Conservation (phyloP, 2,329 filamentous ascomycete species). For the Thielaviopsis populi region DNA sequence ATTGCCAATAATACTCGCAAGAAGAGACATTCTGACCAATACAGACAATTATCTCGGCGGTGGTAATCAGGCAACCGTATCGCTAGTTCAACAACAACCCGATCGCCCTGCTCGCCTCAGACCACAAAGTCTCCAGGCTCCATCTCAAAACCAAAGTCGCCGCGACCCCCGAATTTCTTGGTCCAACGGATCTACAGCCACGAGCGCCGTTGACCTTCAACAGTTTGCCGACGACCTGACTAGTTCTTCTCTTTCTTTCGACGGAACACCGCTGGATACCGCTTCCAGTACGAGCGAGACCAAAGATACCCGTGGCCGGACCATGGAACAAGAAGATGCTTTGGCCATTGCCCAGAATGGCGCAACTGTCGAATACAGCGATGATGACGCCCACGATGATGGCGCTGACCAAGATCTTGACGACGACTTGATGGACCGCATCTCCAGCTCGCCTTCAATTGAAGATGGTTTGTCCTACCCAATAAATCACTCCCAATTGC, state of each 20-base stretch:
- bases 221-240: constrained; percentile 16
- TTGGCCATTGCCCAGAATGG: constrained; percentile 48
- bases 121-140: constrained; percentile 10
- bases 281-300: constrained; percentile 19
- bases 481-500: background rate
- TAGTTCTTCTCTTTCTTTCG: constrained; percentile 17
- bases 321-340: constrained; percentile 39
- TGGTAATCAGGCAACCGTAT: background rate
- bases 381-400: constrained; percentile 41
- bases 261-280: constrained; percentile 24
- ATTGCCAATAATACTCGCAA: background rate
- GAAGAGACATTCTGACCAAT: background rate
- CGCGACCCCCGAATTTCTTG: constrained; percentile 16
- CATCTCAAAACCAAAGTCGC: constrained; percentile 4
- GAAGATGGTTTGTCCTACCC: constrained; percentile 81
- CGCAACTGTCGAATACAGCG: constrained; percentile 20
- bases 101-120: constrained; percentile 1
- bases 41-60: background rate
- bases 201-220: constrained; percentile 14
- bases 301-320: constrained; percentile 24
- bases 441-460: constrained; percentile 96
- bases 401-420: constrained; percentile 66
- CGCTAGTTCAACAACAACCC: background rate
- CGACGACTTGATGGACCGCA: constrained; percentile 94
- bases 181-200: constrained; percentile 17